Evolutionary conservation across 768 basidiomycete genomes (phyloP).

Genomic region (Chiua virens): DNA sequence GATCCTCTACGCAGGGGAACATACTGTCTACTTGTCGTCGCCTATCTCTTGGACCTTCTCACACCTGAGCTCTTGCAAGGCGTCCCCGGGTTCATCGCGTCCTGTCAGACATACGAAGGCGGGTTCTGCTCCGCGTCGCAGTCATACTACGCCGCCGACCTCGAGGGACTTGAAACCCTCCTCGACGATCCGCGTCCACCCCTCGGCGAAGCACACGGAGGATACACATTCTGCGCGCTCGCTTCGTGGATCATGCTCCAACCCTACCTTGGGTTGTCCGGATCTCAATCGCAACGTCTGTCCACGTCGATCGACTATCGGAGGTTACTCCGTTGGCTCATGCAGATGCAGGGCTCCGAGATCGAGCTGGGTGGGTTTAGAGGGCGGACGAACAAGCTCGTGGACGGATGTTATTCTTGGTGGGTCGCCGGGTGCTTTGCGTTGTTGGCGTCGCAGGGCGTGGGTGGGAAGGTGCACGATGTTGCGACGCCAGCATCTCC

Average conservation of each 20-base stretch:
- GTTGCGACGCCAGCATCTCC: slow-evolving; percentile 8
- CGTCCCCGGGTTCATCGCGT: slow-evolving; percentile 76
- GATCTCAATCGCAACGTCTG: too few species aligned
- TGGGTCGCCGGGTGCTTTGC: slow-evolving; percentile 93
- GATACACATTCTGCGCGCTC: slow-evolving; percentile 93
- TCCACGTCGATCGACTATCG: slow-evolving; percentile 54
- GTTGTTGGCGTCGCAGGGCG: slow-evolving; percentile 61
- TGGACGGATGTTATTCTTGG: slow-evolving; percentile 99
- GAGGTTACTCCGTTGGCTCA: slow-evolving; percentile 75
- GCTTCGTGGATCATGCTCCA: slow-evolving; percentile 81
- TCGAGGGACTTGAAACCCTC: slow-evolving; percentile 20
- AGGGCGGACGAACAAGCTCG: slow-evolving; percentile 96
- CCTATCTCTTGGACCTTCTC: slow-evolving; percentile 79
- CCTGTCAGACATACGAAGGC: slow-evolving; percentile 97
- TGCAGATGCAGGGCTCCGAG: slow-evolving; percentile 79
- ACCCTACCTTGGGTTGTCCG: slow-evolving; percentile 42
- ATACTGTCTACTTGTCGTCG: slow-evolving; percentile 87
- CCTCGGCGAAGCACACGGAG: slow-evolving; percentile 96
- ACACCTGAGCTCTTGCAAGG: slow-evolving; percentile 84
- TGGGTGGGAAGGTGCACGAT: slow-evolving; percentile 29
- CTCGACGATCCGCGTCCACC: slow-evolving; percentile 59
- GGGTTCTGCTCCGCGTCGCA: slow-evolving; percentile 85
- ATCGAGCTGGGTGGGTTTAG: slow-evolving; percentile 90
- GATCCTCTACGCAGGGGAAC: slow-evolving; percentile 60
- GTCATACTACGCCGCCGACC: slow-evolving; percentile 51